phyloP scores from a whole-genome alignment of 305 asterid species.

The Withania somnifera region DNA sequence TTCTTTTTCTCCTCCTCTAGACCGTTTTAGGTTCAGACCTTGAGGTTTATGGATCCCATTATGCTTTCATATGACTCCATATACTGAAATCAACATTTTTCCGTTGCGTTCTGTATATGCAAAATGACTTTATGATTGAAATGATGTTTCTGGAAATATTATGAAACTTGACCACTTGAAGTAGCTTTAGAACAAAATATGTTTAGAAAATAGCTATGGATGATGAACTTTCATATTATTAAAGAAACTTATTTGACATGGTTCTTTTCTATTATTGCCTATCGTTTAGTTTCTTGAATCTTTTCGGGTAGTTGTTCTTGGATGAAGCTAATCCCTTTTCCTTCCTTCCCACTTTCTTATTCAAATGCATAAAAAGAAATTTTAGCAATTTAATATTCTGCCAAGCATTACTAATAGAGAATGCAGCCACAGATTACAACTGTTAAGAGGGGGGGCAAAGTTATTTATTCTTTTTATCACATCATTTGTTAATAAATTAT shows the following conservation, averaged over 20 bases:
- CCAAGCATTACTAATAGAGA: background rate
- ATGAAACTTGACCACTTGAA: background rate
- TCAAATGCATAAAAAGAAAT: background rate
- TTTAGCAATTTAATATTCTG: background rate
- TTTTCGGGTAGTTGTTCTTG: background rate
- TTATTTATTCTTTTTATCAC: too few relatives aligned
- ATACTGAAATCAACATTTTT: background rate
- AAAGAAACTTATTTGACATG: background rate
- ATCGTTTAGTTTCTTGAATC: background rate
- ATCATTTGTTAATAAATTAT: too few relatives aligned
- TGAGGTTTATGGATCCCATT: background rate
- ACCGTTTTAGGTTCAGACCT: background rate
- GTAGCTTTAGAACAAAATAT: background rate
- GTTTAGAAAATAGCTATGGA: too few relatives aligned
- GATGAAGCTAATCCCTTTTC: too few relatives aligned
- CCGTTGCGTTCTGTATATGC: background rate
- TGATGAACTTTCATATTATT: background rate
- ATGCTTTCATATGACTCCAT: background rate
- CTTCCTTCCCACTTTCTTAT: background rate
- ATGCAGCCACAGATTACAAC: too few relatives aligned
- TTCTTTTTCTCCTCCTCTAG: background rate
- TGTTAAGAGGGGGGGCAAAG: too few relatives aligned
- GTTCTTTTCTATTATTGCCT: background rate
- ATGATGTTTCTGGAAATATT: background rate
- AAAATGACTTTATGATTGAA: background rate